Percentiles rank a stretch among this genome's conserved stretches.
phyloP scores from a whole-genome alignment of 225 moss, liverwort and hornwort species.

The Anthoceros angustus region DNA sequence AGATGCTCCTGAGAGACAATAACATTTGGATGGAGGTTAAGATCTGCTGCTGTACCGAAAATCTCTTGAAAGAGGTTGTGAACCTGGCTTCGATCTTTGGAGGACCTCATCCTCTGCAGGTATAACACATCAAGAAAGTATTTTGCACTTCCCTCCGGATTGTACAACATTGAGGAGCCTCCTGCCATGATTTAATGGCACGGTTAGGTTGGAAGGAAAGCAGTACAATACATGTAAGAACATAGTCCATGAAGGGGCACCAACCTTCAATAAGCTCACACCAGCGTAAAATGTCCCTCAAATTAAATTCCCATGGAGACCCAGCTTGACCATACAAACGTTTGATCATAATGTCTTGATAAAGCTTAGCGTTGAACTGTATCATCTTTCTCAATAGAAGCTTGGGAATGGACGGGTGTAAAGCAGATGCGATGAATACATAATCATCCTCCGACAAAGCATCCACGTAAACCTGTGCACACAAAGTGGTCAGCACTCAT shows the following conservation, averaged over 20 bases:
- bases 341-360: slow-evolving; percentile 64
- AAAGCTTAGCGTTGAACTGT: slow-evolving; percentile 56
- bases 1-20: slow-evolving; percentile 39
- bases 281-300: slow-evolving; percentile 86
- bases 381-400: slow-evolving; percentile 57
- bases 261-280: slow-evolving; percentile 67
- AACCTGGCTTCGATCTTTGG: slow-evolving; percentile 59
- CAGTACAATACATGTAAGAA: background rate
- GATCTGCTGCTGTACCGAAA: slow-evolving; percentile 27
- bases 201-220: too few relatives aligned
- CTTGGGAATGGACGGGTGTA: slow-evolving; percentile 59
- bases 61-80: slow-evolving; percentile 53
- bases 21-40: slow-evolving; percentile 54
- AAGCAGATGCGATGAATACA: slow-evolving; percentile 56
- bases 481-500: background rate
- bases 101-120: slow-evolving; percentile 83
- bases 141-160: slow-evolving; percentile 12
- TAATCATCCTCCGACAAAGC: slow-evolving; percentile 55
- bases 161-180: background rate
- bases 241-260: background rate
- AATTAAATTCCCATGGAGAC: slow-evolving; percentile 95
- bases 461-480: slow-evolving; percentile 57
- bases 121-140: slow-evolving; percentile 71
- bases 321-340: slow-evolving; percentile 68
- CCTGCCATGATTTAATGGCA: background rate